Conservation (phyloP, 2,329 filamentous ascomycete species). For the Aspergillus pseudotamarii region DNA sequence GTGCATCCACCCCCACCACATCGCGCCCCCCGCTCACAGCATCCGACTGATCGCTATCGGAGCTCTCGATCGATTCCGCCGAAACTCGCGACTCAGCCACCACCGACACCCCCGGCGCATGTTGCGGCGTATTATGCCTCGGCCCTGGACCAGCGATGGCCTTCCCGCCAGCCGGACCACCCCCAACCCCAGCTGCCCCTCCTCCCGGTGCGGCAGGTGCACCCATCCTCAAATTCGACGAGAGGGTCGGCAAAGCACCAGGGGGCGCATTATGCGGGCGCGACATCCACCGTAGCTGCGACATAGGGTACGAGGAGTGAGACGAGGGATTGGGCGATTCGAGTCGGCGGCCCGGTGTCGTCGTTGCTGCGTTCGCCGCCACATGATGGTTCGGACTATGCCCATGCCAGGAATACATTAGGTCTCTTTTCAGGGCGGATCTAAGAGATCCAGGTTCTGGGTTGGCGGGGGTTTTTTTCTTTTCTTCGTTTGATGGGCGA, state of each 20-base stretch:
- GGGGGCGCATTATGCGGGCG: slow-evolving; percentile 17
- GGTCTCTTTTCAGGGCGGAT: background rate
- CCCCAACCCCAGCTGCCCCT: background rate
- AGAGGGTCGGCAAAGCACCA: slow-evolving; percentile 21
- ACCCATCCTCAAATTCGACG: slow-evolving; percentile 22
- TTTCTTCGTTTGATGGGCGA: background rate
- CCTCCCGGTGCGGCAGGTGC: background rate
- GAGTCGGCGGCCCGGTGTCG: slow-evolving; percentile 2
- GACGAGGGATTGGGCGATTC: slow-evolving; percentile 16
- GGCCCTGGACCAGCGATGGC: background rate
- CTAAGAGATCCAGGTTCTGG: background rate
- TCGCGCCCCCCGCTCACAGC: slow-evolving; percentile 14
- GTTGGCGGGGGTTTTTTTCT: background rate
- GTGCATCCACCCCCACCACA: slow-evolving; percentile 9
- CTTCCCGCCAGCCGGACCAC: background rate
- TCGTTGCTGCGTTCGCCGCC: slow-evolving; percentile 3
- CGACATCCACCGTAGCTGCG: slow-evolving; percentile 30
- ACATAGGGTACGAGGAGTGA: slow-evolving; percentile 24
- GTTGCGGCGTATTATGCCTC: background rate
- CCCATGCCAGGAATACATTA: slow-evolving; percentile 24
- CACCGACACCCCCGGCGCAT: slow-evolving; percentile 15
- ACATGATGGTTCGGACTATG: slow-evolving; percentile 9
- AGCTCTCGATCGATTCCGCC: slow-evolving; percentile 19
- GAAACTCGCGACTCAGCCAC: slow-evolving; percentile 18
- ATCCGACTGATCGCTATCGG: slow-evolving; percentile 20